Evolutionary conservation across 75 land plant genomes (phyloP).

Genomic region (Pinus taeda): DNA sequence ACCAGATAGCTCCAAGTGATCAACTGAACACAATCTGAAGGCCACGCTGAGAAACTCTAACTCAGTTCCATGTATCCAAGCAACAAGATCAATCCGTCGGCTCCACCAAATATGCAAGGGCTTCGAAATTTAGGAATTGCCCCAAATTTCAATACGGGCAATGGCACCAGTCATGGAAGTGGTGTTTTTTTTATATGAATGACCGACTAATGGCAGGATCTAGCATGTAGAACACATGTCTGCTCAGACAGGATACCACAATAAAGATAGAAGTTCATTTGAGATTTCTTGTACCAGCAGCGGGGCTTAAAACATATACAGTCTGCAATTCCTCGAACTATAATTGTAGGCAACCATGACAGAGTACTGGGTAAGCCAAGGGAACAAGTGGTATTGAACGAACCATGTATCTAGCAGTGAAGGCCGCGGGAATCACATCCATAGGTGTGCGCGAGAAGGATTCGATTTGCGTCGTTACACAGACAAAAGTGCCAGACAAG

Average conservation of each 20-base stretch:
- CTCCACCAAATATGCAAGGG: constrained; percentile 7
- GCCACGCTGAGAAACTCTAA: no score
- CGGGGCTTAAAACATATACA: no score
- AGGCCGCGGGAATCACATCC: constrained; percentile 87
- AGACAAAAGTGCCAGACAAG: constrained; percentile 98
- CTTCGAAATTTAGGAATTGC: neutral
- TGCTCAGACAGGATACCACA: no score
- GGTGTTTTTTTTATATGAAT: neutral
- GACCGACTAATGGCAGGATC: neutral
- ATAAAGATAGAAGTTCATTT: no score
- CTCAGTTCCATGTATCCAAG: constrained; percentile 4
- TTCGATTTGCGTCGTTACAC: constrained; percentile 93
- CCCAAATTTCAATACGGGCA: neutral
- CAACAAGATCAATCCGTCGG: neutral
- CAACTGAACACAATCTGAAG: no score
- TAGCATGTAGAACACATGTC: neutral
- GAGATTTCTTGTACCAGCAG: no score
- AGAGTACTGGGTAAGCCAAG: no score
- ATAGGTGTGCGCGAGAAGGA: constrained; percentile 95
- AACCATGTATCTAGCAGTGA: no score
- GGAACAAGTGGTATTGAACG: no score
- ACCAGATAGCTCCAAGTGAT: no score
- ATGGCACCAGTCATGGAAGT: neutral
- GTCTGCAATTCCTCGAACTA: no score
- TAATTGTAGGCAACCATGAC: no score